Conservation (phyloP, 2,329 filamentous ascomycete genomes). For the Fusarium sp. region DNA sequence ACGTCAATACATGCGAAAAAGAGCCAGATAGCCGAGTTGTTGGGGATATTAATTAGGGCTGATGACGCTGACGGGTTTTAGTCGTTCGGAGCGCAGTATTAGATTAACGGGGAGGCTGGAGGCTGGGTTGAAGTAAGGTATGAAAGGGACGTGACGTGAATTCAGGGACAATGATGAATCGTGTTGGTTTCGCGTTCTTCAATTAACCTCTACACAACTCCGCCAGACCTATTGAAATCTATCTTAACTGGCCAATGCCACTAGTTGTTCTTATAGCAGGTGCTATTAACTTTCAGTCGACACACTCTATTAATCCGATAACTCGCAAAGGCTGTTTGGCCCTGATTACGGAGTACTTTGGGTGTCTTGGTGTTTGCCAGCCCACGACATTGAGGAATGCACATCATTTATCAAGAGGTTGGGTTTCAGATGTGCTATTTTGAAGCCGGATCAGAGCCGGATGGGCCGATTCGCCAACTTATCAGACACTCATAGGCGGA, state of each 20-base stretch:
- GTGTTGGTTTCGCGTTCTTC: constrained; percentile 39
- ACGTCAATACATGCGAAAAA: background rate
- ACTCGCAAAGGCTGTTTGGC: background rate
- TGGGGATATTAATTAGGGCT: constrained; percentile 1
- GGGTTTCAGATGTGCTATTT: constrained; percentile 17
- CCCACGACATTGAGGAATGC: constrained; percentile 1
- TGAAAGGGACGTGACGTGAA: constrained; percentile 8
- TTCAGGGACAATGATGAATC: constrained; percentile 24
- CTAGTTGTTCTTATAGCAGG: background rate
- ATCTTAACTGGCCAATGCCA: background rate
- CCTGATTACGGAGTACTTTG: background rate
- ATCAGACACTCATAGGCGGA: background rate
- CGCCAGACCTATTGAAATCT: background rate
- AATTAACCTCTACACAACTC: background rate
- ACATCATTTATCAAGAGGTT: constrained; percentile 18
- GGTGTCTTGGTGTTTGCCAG: background rate
- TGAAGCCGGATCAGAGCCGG: constrained; percentile 18
- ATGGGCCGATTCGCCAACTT: constrained; percentile 15
- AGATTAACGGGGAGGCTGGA: constrained; percentile 31
- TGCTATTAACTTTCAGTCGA: background rate
- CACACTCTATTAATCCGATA: background rate
- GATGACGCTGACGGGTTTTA: constrained; percentile 10
- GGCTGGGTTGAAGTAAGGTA: constrained; percentile 3
- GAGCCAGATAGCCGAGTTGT: background rate
- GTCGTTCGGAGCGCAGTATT: background rate